Evolutionary conservation across 2,329 filamentous ascomycete species (phyloP), one percentile per base, ranked within the genome.

Genomic region (Fusarium praegraminearum): DNA sequence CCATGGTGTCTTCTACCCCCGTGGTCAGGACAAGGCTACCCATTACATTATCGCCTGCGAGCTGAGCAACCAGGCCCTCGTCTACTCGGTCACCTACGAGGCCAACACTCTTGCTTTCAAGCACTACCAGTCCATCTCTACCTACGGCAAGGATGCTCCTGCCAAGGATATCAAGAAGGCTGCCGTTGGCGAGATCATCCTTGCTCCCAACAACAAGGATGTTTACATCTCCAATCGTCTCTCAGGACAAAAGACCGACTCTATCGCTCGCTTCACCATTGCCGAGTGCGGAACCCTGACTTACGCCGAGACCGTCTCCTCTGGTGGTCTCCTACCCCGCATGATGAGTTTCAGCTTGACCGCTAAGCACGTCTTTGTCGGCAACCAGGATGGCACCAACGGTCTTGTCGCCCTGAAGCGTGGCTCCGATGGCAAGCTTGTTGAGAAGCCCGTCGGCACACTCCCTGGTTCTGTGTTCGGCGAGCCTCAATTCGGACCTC

Each of bases 211-310:
- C 76, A 78, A 77, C 73, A 75, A 75, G 67, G 78, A 85, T 75
- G 70, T 86, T 20, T 86, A 86, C 75, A 79, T 86, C 54, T 84
- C 83, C 38, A 87, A 87, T 79, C 83, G 85, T 6, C 67, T 85
- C 28, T 82, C 80, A 2, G 83, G 82, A 55, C 79, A 80, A 36
- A 69, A 67, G 5, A 81, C 80, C 11, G 85, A 87, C 76, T 83
- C 77, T 70, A 81, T 87, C 71, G 79, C 83, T 8, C 82, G 83
- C 74, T 85, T 86, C 73, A 75, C 75, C 70, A 67, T 82, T 43
- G 73, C 76, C 50, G 57, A 74, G 45, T 73, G 60, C 32, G 71
- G 65, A 41, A 75, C 62, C 11, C 78, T 84, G 55, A 67, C 75
- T 41, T 80, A 80, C 55, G 73, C 70, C 28, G 76, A 78, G 52